Base-by-base conservation (phyloP, 2,329 filamentous ascomycete species). In the Arachnopeziza araneosa region DNA sequence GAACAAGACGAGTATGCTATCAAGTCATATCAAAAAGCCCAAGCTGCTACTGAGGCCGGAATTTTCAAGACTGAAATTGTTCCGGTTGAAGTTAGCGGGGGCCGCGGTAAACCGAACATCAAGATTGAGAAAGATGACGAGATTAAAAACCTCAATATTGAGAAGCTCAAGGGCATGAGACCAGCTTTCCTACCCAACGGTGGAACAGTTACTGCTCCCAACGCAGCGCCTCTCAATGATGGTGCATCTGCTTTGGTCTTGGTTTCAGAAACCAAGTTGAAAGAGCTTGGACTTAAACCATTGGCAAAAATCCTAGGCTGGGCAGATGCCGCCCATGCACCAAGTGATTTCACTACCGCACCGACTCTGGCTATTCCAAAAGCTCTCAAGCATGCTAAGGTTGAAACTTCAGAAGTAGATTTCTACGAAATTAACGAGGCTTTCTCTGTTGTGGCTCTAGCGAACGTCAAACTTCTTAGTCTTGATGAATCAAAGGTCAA, bases 371-470 rank as follows among this genome's bases (percentile, higher is more conserved):
- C 95, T 67, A 96, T 99, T 70, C 95, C 95, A 75, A 99, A 98
- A 83, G 95, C 95, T 60, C 85, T 99, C 72, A 92, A 93, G 83
- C 93, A 99, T 78, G 95, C 95, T 63, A 90, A 90, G 64, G 79
- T 99, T 64, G 83, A 85, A 60, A 83, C 87, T 68, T 85, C 88
- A 65, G 82, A 90, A 61, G 83, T 99, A 60, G 93, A 98, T 72
- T 95, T 86, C 69, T 99, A 95, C 76, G 95, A 99, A 82, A 97
- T 99, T 82, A 99, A 99, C 81, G 95, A 99, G 82, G 95, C 95
- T 50, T 99, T 99, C 82, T 95, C 90, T 64, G 95, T 96, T 55
- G 95, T 99, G 65, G 91, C 95, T 49, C 83, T 99, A 56, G 93
- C 95, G 67, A 99, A 99, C 81, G 86, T 96, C 79, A 96, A 99